A percentile compares a stretch with the other conserved stretches of the same genome.
Conservation (phyloP, 768 basidiomycete species). For the Boletellus emodensis region DNA sequence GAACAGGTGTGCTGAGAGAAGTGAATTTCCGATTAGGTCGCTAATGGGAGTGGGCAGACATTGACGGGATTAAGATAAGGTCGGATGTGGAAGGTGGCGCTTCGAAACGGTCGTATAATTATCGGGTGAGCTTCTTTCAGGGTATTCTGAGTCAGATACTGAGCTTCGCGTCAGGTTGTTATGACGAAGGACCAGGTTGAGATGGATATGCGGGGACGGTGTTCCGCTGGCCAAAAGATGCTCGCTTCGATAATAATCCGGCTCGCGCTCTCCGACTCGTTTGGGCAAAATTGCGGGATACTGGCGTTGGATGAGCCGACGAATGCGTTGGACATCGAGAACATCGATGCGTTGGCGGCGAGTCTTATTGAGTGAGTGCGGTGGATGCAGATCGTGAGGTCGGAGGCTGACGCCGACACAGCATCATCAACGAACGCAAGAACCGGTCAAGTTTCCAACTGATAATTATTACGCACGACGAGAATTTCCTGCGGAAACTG, state of each 20-base stretch:
- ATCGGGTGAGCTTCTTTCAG: conserved; percentile 58
- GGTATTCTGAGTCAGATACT: conserved; percentile 9
- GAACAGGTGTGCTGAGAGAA: conserved; percentile 63
- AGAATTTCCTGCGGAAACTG: conserved; percentile 86
- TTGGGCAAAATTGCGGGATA: conserved; percentile 97
- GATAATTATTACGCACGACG: conserved; percentile 96
- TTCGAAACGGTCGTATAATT: conserved; percentile 95
- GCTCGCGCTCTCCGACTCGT: conserved; percentile 94
- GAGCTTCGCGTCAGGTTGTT: conserved; percentile 62
- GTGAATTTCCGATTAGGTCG: conserved; percentile 1
- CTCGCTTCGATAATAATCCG: conserved; percentile 97
- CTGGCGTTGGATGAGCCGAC: conserved; percentile 97
- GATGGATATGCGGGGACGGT: conserved; percentile 99
- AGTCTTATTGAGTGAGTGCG: conserved; percentile 83
- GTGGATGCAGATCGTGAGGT: background rate
- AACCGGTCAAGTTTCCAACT: conserved; percentile 91
- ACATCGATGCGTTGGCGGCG: conserved; percentile 89
- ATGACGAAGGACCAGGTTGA: conserved; percentile 99
- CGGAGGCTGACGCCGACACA: conserved; percentile 27
- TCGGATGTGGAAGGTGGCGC: conserved; percentile 90
- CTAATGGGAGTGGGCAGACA: conserved; percentile 55
- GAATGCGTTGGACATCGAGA: conserved; percentile 93
- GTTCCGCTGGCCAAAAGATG: conserved; percentile 98
- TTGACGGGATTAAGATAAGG: conserved; percentile 93
- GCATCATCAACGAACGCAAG: conserved; percentile 92